Conservation (phyloP, 805 yeast genomes). For the Candida berthetii region DNA sequence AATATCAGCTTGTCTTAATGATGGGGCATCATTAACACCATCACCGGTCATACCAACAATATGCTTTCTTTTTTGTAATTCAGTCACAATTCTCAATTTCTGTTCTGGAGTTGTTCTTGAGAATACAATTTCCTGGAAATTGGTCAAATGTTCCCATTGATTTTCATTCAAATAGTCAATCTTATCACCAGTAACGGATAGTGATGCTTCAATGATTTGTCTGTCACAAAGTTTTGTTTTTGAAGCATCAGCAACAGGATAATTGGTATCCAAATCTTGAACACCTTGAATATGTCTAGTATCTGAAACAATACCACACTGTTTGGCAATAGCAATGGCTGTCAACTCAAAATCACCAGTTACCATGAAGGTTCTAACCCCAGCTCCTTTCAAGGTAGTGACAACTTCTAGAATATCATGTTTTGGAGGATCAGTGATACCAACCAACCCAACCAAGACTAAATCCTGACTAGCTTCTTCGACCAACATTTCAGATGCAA, state of each 20-base stretch:
- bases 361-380: constrained; percentile 35
- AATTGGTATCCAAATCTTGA: constrained; percentile 12
- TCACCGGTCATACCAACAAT: constrained; percentile 92
- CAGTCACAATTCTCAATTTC: constrained; percentile 40
- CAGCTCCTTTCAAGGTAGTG: constrained; percentile 28
- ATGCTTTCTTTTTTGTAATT: constrained; percentile 57
- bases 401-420: constrained; percentile 28
- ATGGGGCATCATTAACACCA: constrained; percentile 88
- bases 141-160: constrained; percentile 35
- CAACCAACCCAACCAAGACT: constrained; percentile 31
- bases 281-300: constrained; percentile 13
- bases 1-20: constrained; percentile 75
- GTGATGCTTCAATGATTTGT: constrained; percentile 16
- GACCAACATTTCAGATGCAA: constrained; percentile 8
- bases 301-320: constrained; percentile 27
- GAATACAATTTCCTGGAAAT: constrained; percentile 33
- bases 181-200: constrained; percentile 29
- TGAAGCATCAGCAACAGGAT: constrained; percentile 2
- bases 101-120: constrained; percentile 38
- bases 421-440: constrained; percentile 39
- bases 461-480: constrained; percentile 11
- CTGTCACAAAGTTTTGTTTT: constrained; percentile 8
- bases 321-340: constrained; percentile 42
- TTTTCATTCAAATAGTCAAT: constrained; percentile 25
- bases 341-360: constrained; percentile 52